Percentiles rank a stretch among this genome's conserved stretches.
Evolutionary conservation across 108 stramenopile genomes (phyloP).

Genomic region (Parietichytrium sp.): DNA sequence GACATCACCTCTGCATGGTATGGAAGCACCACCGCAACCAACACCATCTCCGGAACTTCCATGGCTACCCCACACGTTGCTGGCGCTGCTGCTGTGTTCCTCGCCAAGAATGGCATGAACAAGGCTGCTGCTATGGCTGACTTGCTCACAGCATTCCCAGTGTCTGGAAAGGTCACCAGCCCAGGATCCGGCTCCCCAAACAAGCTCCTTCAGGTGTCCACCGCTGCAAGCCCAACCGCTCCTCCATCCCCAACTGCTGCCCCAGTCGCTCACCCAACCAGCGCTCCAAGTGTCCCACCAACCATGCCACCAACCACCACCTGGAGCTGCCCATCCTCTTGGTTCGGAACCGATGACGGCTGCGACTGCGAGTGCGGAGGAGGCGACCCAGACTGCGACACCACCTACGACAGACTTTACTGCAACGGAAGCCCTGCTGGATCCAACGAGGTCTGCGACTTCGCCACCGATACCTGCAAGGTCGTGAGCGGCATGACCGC

Average conservation of each 20-base stretch:
- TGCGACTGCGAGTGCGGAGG: conserved; percentile 8
- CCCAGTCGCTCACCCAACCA: not conserved
- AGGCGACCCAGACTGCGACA: not conserved
- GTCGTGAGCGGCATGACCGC: too few relatives aligned
- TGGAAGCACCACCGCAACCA: not conserved
- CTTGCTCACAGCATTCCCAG: not conserved
- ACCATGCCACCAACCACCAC: too few relatives aligned
- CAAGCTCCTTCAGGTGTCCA: not conserved
- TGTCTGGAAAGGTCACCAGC: not conserved
- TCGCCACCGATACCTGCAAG: too few relatives aligned
- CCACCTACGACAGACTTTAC: too few relatives aligned
- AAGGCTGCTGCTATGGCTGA: not conserved
- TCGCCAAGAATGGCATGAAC: not conserved
- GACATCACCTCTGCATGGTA: conserved; percentile 19
- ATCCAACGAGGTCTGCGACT: too few relatives aligned
- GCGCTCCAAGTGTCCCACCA: too few relatives aligned
- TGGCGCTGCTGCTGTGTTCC: conserved; percentile 31
- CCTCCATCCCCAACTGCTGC: not conserved
- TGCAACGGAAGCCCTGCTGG: too few relatives aligned
- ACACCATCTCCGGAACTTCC: conserved; percentile 41
- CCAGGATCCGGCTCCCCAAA: not conserved
- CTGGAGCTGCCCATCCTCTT: not conserved
- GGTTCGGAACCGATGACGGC: not conserved
- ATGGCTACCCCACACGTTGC: conserved; percentile 49
- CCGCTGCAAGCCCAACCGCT: not conserved